Evolutionary conservation across 768 basidiomycete species (phyloP), one percentile per base, ranked within the genome.

Genomic region (Tephrocybe sp.): DNA sequence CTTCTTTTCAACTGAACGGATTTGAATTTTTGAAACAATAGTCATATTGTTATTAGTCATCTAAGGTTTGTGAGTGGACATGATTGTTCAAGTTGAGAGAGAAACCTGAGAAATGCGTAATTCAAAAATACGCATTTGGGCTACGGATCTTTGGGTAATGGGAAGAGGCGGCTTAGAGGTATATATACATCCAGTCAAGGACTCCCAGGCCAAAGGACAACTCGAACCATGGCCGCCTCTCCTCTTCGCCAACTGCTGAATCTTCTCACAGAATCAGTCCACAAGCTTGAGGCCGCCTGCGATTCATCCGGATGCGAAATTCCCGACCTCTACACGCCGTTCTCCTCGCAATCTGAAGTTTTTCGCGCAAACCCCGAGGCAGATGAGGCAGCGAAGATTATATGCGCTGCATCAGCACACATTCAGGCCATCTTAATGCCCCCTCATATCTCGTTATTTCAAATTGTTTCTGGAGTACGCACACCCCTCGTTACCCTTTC

Each of bases 331-430:
- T 17, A 68, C 17, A 42, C 49, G 20, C 55, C 61, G 15, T 68
- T 62, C 43, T 50, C 41, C 21, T 57, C 51, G 0, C 52, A 54
- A 1, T 57, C 55, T 40, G 65, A 67, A 39, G 57, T 50, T 3
- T 54, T 61, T 23, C 55, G 65, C 10, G 47, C 38, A 6, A 21
- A 58, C 25, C 58, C 61, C 4, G 51, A 39, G 8, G 61, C 58
- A 2, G 38, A 52, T 14, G 55, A 61, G 23, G 56, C 59, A 1
- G 58, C 57, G 9, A 41, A 18, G 10, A 40, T 64, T 7, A 56
- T 63, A 32, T 51, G 56, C 36, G 55, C 65, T 9, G 68, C 66
- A 2, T 60, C 66, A 0, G 38, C 50, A n/a, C 68, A 69, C 30
- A 40, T 69, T 1, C 48, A 53, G 11, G 62, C 65, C 3, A 58